These are phyloP conservation scores for Arabidopsis hybrid DNA, from an alignment of 441 rosid genomes.

Conservation along the genomic window DNA sequence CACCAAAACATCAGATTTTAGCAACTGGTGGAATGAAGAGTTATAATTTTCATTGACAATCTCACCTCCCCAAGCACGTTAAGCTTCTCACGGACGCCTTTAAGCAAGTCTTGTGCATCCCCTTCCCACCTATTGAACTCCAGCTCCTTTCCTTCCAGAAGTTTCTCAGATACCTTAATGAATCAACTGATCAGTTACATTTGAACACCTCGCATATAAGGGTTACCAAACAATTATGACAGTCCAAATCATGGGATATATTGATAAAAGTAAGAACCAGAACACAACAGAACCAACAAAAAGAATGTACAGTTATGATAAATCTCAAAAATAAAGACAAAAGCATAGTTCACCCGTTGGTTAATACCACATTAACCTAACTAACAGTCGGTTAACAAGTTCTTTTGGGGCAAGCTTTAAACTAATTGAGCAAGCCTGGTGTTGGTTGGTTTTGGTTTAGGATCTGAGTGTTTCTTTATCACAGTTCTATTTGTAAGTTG, in stretches of 20 bases:
- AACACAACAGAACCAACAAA: slow-evolving; percentile 6
- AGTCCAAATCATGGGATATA: neutral
- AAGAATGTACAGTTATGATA: neutral
- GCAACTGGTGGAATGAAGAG: neutral
- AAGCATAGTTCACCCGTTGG: slow-evolving; percentile 7
- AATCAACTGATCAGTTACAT: slow-evolving; percentile 9
- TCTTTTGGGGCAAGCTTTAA: neutral
- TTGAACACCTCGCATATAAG: slow-evolving; percentile 8
- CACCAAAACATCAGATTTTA: slow-evolving; percentile 21
- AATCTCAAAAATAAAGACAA: slow-evolving; percentile 9
- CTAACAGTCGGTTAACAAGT: neutral
- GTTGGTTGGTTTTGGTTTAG: neutral
- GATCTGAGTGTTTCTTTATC: neutral
- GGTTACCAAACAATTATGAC: neutral
- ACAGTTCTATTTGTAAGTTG: neutral
- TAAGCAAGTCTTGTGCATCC: slow-evolving; percentile 61
- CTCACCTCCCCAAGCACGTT: slow-evolving; percentile 85
- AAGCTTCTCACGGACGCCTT: slow-evolving; percentile 73
- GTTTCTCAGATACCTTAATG: slow-evolving; percentile 69
- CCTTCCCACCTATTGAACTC: slow-evolving; percentile 78
- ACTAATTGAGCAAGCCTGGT: slow-evolving; percentile 23
- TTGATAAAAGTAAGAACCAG: slow-evolving; percentile 21
- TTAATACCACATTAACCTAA: neutral
- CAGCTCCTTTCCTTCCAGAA: slow-evolving; percentile 73
- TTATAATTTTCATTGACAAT: slow-evolving; percentile 29